These are phyloP conservation scores for Albifimbria verrucaria DNA, from an alignment of 2,329 filamentous ascomycete species.

Conservation along the genomic window DNA sequence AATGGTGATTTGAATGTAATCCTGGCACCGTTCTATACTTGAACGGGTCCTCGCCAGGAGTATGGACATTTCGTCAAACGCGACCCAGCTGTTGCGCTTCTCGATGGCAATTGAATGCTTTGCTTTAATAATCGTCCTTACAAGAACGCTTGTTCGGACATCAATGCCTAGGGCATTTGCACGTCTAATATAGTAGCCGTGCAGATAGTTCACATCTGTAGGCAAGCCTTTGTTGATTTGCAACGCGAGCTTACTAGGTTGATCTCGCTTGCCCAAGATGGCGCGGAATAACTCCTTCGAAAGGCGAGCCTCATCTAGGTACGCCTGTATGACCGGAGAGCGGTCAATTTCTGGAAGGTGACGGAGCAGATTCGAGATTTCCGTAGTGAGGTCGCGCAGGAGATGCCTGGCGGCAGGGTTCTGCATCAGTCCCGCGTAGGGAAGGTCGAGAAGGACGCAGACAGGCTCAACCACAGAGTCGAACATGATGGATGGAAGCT, in stretches of 20 bases:
- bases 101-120: constrained; percentile 45
- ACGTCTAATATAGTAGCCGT: constrained; percentile 78
- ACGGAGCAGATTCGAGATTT: constrained; percentile 70
- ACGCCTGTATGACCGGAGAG: constrained; percentile 52
- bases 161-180: constrained; percentile 71
- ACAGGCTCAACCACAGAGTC: constrained; percentile 77
- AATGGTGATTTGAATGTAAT: constrained; percentile 1
- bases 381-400: constrained; percentile 68
- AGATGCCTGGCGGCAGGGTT: constrained; percentile 64
- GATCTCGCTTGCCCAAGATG: constrained; percentile 42
- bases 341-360: constrained; percentile 70
- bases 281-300: constrained; percentile 51
- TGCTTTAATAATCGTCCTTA: constrained; percentile 70
- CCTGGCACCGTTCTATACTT: constrained; percentile 14
- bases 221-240: constrained; percentile 58
- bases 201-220: constrained; percentile 81
- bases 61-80: constrained; percentile 31
- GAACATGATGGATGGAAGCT: constrained; percentile 76
- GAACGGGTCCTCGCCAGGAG: constrained; percentile 8
- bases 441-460: constrained; percentile 73
- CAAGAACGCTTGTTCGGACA: constrained; percentile 68
- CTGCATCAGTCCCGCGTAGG: constrained; percentile 67
- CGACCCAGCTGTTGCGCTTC: constrained; percentile 29
- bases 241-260: constrained; percentile 62
- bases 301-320: constrained; percentile 58